phyloP scores from a whole-genome alignment of 2,329 filamentous ascomycete genomes.

The Cryoendolithus antarcticus region DNA sequence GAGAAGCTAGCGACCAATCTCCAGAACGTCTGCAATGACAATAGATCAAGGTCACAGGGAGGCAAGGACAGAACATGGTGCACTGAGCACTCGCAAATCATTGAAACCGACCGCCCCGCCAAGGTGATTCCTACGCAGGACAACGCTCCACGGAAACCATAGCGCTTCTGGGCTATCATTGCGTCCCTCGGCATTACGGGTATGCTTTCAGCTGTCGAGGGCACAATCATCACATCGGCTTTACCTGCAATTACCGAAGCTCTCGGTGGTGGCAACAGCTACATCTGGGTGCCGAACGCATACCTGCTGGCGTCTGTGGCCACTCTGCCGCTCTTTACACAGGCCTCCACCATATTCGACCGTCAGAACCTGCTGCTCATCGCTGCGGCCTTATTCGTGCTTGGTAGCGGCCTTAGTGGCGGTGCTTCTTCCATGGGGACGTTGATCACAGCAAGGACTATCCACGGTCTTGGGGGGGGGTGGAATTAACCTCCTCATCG shows the following conservation, averaged over 20 bases:
- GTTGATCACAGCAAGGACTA: slow-evolving; percentile 41
- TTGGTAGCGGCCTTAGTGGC: slow-evolving; percentile 43
- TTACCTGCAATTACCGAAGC: slow-evolving; percentile 27
- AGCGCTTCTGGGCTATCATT: slow-evolving; percentile 21
- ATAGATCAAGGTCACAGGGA: too few species aligned
- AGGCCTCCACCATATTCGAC: slow-evolving; percentile 8
- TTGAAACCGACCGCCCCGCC: too few species aligned
- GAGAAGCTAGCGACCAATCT: too few species aligned
- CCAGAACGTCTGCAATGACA: too few species aligned
- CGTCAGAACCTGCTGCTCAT: slow-evolving; percentile 24
- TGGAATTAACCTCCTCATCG: slow-evolving; percentile 34
- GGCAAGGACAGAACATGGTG: too few species aligned
- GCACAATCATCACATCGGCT: slow-evolving; percentile 29
- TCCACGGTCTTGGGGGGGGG: slow-evolving; percentile 41
- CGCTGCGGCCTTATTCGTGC: slow-evolving; percentile 34
- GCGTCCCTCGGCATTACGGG: slow-evolving; percentile 14
- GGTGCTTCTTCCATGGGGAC: slow-evolving; percentile 31
- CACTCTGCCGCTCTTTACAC: slow-evolving; percentile 4
- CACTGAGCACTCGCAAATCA: too few species aligned
- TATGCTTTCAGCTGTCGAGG: slow-evolving; percentile 26
- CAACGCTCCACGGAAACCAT: background rate
- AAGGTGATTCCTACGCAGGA: too few species aligned
- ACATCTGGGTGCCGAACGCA: slow-evolving; percentile 25
- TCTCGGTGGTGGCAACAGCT: slow-evolving; percentile 21
- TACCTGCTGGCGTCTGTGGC: slow-evolving; percentile 20